These are phyloP conservation scores for Nannochloris sp. DNA, from an alignment of 139 green algal genomes.

Conservation along the genomic window DNA sequence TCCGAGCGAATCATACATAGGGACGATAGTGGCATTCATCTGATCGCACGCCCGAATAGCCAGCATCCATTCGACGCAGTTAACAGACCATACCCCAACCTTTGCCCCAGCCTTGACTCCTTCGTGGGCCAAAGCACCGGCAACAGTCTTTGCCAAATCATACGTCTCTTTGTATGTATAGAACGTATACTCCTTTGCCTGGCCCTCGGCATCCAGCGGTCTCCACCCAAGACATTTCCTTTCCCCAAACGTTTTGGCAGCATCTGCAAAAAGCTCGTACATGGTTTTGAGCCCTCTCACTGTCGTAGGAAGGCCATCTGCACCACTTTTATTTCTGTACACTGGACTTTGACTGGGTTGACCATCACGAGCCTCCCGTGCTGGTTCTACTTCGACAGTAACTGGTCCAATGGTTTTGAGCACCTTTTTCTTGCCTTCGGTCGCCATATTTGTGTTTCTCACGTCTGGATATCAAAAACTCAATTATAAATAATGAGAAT, in stretches of 20 bases:
- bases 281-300: constrained; percentile 45
- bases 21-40: constrained; percentile 44
- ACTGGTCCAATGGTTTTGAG: constrained; percentile 3
- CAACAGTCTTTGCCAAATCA: constrained; percentile 22
- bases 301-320: neutral
- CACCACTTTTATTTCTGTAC: constrained; percentile 5
- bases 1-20: constrained; percentile 89
- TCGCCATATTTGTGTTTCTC: too few species aligned
- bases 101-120: constrained; percentile 29
- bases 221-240: constrained; percentile 26
- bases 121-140: constrained; percentile 14
- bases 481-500: too few species aligned
- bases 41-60: constrained; percentile 59
- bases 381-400: constrained; percentile 5
- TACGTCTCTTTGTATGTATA: constrained; percentile 46
- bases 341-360: constrained; percentile 4
- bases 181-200: constrained; percentile 25
- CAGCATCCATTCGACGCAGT: constrained; percentile 86
- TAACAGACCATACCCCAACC: constrained; percentile 69
- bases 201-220: constrained; percentile 25
- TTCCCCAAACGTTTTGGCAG: constrained; percentile 35
- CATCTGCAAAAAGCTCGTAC: constrained; percentile 60
- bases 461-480: too few species aligned
- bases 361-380: neutral
- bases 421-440: neutral